Conservation (phyloP, 2,329 filamentous ascomycete species). For the Simplicillium sp. region DNA sequence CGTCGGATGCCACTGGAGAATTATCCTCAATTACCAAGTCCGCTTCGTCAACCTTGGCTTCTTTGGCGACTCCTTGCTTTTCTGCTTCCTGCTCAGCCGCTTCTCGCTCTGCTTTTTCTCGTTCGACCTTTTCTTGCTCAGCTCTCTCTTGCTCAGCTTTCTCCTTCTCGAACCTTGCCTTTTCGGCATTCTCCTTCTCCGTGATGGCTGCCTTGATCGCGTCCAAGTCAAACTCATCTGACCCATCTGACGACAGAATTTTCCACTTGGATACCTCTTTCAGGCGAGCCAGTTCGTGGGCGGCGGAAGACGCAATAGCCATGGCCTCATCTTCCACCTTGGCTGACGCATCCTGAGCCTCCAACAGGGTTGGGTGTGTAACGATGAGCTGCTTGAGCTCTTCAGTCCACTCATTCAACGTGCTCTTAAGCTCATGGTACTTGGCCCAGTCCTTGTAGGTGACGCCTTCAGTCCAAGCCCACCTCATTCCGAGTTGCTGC, state of each 20-base stretch:
- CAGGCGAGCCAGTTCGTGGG: slow-evolving; percentile 67
- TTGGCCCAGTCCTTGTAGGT: slow-evolving; percentile 97
- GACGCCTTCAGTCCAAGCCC: slow-evolving; percentile 92
- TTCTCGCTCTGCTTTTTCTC: slow-evolving; percentile 2
- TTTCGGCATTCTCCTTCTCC: slow-evolving; percentile 27
- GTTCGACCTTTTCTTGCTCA: slow-evolving; percentile 12
- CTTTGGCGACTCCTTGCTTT: slow-evolving; percentile 7
- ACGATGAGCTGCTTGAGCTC: slow-evolving; percentile 72
- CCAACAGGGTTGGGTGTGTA: slow-evolving; percentile 59
- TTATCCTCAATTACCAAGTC: not conserved
- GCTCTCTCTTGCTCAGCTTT: slow-evolving; percentile 11
- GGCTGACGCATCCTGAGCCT: slow-evolving; percentile 57
- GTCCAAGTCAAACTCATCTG: slow-evolving; percentile 69
- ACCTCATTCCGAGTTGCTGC: slow-evolving; percentile 86
- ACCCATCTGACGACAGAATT: slow-evolving; percentile 61
- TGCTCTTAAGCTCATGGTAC: slow-evolving; percentile 78
- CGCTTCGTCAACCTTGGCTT: slow-evolving; percentile 7
- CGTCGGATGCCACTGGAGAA: not conserved
- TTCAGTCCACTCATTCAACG: slow-evolving; percentile 74
- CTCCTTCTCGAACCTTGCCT: slow-evolving; percentile 21
- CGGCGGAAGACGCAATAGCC: slow-evolving; percentile 66
- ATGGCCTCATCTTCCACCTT: slow-evolving; percentile 73
- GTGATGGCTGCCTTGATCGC: slow-evolving; percentile 41
- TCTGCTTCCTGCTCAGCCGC: slow-evolving; percentile 8
- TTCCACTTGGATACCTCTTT: slow-evolving; percentile 85